Percentiles rank a stretch among this genome's conserved stretches.
Evolutionary conservation across 345 rosid species (phyloP).

Genomic region (Eucalyptus guilfoylei): DNA sequence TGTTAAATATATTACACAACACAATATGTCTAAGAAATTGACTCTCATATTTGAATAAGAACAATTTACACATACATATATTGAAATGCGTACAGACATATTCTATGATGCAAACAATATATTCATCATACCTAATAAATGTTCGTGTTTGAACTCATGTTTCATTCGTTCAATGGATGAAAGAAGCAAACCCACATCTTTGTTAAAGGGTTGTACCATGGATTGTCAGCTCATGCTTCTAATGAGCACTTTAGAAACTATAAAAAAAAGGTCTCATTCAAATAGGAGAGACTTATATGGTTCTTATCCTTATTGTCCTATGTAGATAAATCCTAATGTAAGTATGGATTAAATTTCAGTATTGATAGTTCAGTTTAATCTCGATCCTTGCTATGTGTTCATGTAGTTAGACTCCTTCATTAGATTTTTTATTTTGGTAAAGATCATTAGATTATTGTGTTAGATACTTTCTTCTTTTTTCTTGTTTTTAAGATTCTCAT

Average conservation of each 20-base stretch:
- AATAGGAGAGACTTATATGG: background rate
- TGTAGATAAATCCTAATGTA: background rate
- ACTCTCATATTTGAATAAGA: too few species aligned
- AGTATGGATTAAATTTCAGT: background rate
- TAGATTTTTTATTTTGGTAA: too few species aligned
- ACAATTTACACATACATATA: too few species aligned
- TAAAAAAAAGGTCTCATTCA: background rate
- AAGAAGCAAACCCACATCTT: too few species aligned
- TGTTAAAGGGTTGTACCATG: too few species aligned
- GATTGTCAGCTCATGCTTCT: too few species aligned
- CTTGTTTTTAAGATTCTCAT: background rate
- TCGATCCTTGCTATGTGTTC: background rate
- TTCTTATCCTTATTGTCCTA: background rate
- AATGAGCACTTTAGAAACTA: too few species aligned
- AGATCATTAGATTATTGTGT: background rate
- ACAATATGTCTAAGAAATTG: too few species aligned
- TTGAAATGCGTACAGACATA: rapidly evolving
- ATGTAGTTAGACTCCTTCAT: background rate
- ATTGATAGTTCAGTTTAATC: background rate
- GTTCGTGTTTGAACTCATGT: background rate
- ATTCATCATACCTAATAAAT: background rate
- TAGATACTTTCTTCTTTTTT: background rate
- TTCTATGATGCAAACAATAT: background rate
- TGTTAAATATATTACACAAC: too few species aligned
- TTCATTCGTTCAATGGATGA: background rate